These are phyloP conservation scores for Claviceps spartinae DNA, from an alignment of 2,329 filamentous ascomycete species.

Conservation along the genomic window DNA sequence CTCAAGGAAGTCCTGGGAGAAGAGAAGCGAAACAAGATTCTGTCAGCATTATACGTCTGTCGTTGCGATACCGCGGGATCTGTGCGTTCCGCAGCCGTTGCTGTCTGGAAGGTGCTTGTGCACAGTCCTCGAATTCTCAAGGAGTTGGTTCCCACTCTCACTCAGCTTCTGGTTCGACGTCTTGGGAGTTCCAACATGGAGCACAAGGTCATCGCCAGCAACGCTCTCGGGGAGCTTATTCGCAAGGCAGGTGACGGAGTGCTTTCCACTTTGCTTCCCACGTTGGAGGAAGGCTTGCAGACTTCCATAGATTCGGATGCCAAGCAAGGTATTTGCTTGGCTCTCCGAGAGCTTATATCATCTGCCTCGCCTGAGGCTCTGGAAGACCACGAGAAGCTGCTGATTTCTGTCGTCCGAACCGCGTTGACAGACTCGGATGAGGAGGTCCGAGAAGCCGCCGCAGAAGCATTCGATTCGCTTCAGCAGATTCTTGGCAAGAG, in stretches of 20 bases:
- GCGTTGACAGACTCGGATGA: constrained; percentile 81
- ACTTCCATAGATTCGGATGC: constrained; percentile 82
- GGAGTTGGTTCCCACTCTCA: constrained; percentile 87
- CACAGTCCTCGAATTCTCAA: constrained; percentile 85
- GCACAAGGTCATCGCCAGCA: constrained; percentile 96
- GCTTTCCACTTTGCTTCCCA: constrained; percentile 73
- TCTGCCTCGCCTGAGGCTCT: constrained; percentile 80
- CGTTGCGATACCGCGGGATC: constrained; percentile 90
- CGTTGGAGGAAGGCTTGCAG: constrained; percentile 80
- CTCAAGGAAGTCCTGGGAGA: constrained; percentile 87
- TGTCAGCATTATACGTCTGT: constrained; percentile 95
- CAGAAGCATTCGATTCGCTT: constrained; percentile 90
- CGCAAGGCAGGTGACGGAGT: constrained; percentile 93
- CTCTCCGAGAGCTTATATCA: constrained; percentile 81
- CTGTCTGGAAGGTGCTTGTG: constrained; percentile 94
- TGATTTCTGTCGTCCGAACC: constrained; percentile 87
- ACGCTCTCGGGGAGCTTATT: constrained; percentile 90
- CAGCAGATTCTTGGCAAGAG: constrained; percentile 90
- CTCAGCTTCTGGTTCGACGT: constrained; percentile 84
- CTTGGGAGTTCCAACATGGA: constrained; percentile 95
- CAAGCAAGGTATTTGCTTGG: constrained; percentile 94
- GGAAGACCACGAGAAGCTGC: constrained; percentile 86
- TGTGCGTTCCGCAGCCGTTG: constrained; percentile 78
- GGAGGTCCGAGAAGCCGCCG: constrained; percentile 87
- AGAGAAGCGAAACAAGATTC: constrained; percentile 90